Conservation (phyloP, 2,329 filamentous ascomycete species). For the Chaetoscypha palmicola region DNA sequence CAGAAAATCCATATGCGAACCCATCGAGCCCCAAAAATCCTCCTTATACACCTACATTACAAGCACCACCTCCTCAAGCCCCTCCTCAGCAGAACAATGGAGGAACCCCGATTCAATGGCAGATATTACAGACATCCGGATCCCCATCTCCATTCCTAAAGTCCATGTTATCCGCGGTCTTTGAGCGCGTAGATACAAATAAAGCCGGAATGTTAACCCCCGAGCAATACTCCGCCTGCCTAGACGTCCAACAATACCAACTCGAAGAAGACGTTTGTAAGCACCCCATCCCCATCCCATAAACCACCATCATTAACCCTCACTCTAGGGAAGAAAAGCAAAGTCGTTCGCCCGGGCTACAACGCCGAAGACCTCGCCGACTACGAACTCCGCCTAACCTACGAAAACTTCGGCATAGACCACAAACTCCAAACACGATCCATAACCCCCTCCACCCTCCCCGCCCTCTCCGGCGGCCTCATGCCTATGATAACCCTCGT, state of each 20-base stretch:
- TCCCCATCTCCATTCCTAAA: slow-evolving; percentile 3
- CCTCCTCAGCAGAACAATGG: neutral
- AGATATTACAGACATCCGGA: slow-evolving; percentile 3
- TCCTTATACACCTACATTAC: neutral
- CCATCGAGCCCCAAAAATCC: neutral
- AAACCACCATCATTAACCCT: too few relatives aligned
- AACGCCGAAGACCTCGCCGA: slow-evolving; percentile 10
- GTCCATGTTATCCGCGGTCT: slow-evolving; percentile 5
- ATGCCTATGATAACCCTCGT: slow-evolving; percentile 46
- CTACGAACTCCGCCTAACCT: slow-evolving; percentile 8
- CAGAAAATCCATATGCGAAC: neutral
- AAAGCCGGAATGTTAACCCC: slow-evolving; percentile 8
- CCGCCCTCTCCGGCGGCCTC: slow-evolving; percentile 5
- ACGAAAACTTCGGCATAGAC: slow-evolving; percentile 12
- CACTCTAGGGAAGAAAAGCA: slow-evolving; percentile 7
- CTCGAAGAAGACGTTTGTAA: slow-evolving; percentile 11
- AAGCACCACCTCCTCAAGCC: neutral
- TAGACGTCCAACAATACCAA: slow-evolving; percentile 10
- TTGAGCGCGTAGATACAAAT: slow-evolving; percentile 7
- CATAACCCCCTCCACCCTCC: neutral
- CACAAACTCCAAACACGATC: slow-evolving; percentile 2
- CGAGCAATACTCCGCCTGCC: slow-evolving; percentile 12
- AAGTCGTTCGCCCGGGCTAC: neutral
- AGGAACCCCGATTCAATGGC: slow-evolving; percentile 6
- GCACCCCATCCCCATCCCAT: too few relatives aligned